Evolutionary conservation across 2,329 filamentous ascomycete genomes (phyloP).

Genomic region (Incumbomyces lentus): DNA sequence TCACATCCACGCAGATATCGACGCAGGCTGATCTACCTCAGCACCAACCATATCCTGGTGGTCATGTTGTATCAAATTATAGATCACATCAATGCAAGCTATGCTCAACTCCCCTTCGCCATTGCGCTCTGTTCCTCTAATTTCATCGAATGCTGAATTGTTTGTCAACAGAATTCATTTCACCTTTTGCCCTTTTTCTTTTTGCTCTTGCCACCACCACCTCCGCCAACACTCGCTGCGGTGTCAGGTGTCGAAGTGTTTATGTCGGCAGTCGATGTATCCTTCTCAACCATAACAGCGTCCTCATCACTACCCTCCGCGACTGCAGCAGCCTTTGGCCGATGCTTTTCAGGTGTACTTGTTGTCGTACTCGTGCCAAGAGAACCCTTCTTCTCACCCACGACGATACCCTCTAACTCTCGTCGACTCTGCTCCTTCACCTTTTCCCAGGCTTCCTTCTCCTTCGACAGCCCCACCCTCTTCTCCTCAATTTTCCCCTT

Average conservation of each 20-base stretch:
- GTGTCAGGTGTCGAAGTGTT: background rate
- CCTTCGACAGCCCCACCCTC: constrained; percentile 57
- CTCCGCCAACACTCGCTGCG: constrained; percentile 14
- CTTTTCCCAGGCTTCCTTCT: constrained; percentile 84
- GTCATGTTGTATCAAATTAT: background rate
- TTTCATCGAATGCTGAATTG: background rate
- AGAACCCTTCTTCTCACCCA: constrained; percentile 28
- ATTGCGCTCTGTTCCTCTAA: background rate
- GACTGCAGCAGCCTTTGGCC: background rate
- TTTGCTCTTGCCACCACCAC: constrained; percentile 29
- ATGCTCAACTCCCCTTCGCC: background rate
- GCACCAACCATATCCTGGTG: background rate
- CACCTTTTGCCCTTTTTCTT: constrained; percentile 40
- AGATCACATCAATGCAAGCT: background rate
- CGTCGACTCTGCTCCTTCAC: constrained; percentile 73
- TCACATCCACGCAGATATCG: constrained; percentile 30
- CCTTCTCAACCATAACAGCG: constrained; percentile 67
- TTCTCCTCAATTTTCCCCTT: constrained; percentile 67
- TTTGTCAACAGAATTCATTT: constrained; percentile 3
- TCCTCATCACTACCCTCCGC: constrained; percentile 54
- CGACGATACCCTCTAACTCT: constrained; percentile 55
- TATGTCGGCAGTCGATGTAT: constrained; percentile 39
- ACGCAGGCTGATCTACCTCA: background rate
- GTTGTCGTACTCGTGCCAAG: background rate
- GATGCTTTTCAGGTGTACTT: background rate